A percentile compares a stretch with the other conserved stretches of the same genome.
Evolutionary conservation across 768 basidiomycete genomes (phyloP).

Genomic region (Phylloporus sp.): DNA sequence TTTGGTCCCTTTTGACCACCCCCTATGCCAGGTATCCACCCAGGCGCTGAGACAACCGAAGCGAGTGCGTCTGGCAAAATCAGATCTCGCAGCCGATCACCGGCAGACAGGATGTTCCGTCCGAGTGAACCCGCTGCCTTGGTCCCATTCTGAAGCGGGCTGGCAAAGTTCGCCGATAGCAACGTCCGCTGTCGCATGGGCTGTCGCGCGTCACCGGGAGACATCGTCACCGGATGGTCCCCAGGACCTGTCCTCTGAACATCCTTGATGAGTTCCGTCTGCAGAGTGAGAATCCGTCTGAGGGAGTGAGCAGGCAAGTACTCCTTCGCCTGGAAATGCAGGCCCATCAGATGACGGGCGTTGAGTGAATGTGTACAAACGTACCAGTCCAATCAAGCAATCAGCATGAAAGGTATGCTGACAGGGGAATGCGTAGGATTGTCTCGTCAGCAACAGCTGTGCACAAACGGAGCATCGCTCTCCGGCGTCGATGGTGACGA

Average conservation of each 20-base stretch:
- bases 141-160: slow-evolving; percentile 57
- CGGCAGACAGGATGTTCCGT: slow-evolving; percentile 79
- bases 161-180: slow-evolving; percentile 68
- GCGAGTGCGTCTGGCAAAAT: slow-evolving; percentile 94
- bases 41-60: slow-evolving; percentile 70
- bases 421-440: slow-evolving; percentile 99
- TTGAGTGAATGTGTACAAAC: slow-evolving; percentile 27
- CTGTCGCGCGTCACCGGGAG: slow-evolving; percentile 38
- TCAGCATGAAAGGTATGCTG: slow-evolving; percentile 98
- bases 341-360: not conserved
- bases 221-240: slow-evolving; percentile 32
- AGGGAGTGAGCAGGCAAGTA: slow-evolving; percentile 78
- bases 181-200: slow-evolving; percentile 56
- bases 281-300: slow-evolving; percentile 80
- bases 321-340: slow-evolving; percentile 73
- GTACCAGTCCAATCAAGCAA: slow-evolving; percentile 88
- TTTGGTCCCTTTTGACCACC: slow-evolving; percentile 41
- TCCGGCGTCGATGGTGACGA: slow-evolving; percentile 83
- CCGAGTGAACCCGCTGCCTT: slow-evolving; percentile 66
- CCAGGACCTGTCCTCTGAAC: slow-evolving; percentile 27
- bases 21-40: slow-evolving; percentile 71
- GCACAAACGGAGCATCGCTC: slow-evolving; percentile 85
- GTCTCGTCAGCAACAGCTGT: slow-evolving; percentile 70
- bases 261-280: slow-evolving; percentile 74
- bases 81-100: slow-evolving; percentile 84